Percentiles rank a stretch among this genome's conserved stretches.
Conservation (phyloP, 495 filamentous ascomycete genomes). For the Podospora appendiculata region DNA sequence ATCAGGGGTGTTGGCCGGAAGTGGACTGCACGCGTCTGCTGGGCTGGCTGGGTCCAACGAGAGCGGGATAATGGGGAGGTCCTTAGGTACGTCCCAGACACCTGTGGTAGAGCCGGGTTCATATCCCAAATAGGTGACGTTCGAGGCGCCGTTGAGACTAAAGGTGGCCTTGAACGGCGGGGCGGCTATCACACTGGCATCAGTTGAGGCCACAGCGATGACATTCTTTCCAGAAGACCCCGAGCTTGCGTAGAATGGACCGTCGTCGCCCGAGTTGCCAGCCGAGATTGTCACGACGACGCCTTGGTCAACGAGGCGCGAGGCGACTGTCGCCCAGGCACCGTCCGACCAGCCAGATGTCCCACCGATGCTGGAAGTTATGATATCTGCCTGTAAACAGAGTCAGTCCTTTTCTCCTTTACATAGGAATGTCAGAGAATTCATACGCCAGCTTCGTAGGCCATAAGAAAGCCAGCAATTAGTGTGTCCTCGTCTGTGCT, state of each 20-base stretch:
- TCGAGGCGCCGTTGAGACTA: slow-evolving; percentile 16
- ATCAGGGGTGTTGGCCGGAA: slow-evolving; percentile 22
- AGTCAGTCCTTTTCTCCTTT: not conserved
- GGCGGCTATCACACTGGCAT: slow-evolving; percentile 15
- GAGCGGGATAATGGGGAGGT: slow-evolving; percentile 16
- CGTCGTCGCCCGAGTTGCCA: slow-evolving; percentile 24
- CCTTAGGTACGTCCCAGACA: slow-evolving; percentile 7
- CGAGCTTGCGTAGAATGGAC: slow-evolving; percentile 22
- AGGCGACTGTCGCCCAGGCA: slow-evolving; percentile 23
- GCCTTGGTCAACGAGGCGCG: slow-evolving; percentile 24
- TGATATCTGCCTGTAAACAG: slow-evolving; percentile 21
- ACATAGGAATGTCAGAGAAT: slow-evolving; percentile 4
- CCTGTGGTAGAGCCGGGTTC: slow-evolving; percentile 8
- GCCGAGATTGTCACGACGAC: slow-evolving; percentile 25
- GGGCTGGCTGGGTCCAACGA: slow-evolving; percentile 12
- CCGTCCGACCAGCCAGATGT: slow-evolving; percentile 22
- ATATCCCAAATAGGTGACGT: slow-evolving; percentile 17
- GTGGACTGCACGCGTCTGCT: slow-evolving; percentile 14
- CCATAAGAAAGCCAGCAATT: slow-evolving; percentile 21
- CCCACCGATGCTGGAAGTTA: slow-evolving; percentile 24
- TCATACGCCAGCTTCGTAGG: slow-evolving; percentile 18
- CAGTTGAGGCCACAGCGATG: slow-evolving; percentile 19
- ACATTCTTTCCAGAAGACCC: slow-evolving; percentile 24
- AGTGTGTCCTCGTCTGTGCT: slow-evolving; percentile 22
- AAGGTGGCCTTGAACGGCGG: slow-evolving; percentile 22